Conservation (phyloP, 805 yeast genomes). For the Myxozyma kluyveri region DNA sequence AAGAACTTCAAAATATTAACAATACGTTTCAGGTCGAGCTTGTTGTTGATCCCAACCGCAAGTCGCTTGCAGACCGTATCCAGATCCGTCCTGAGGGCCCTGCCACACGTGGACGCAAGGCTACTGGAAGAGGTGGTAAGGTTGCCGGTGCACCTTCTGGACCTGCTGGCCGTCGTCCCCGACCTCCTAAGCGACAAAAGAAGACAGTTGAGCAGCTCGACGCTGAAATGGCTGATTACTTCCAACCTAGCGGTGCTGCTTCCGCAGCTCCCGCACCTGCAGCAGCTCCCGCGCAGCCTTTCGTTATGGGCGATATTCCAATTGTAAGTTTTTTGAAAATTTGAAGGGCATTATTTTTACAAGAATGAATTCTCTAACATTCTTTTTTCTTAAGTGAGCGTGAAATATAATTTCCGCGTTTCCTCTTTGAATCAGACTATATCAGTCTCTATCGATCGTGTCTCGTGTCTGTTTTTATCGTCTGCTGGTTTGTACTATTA, state of each 20-base stretch:
- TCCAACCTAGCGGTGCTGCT: constrained; percentile 39
- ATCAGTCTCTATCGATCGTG: too few species aligned
- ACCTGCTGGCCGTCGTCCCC: constrained; percentile 31
- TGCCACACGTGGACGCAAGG: constrained; percentile 1
- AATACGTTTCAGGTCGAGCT: constrained; percentile 54
- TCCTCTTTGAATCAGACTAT: too few species aligned
- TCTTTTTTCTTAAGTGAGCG: background rate
- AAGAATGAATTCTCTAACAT: too few species aligned
- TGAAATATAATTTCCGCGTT: too few species aligned
- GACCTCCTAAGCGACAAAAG: constrained; percentile 45
- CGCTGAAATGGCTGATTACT: constrained; percentile 97
- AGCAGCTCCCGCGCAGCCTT: constrained; percentile 22
- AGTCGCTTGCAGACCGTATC: constrained; percentile 30
- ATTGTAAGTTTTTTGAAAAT: too few species aligned
- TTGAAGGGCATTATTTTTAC: too few species aligned
- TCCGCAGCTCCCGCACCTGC: constrained; percentile 23
- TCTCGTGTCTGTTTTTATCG: too few species aligned
- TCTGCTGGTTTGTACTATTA: too few species aligned
- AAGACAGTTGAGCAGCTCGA: constrained; percentile 92
- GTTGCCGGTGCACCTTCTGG: constrained; percentile 31
- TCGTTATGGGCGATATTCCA: constrained; percentile 32
- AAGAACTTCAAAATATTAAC: background rate
- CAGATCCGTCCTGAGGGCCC: constrained; percentile 14
- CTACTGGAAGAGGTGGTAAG: constrained; percentile 2
- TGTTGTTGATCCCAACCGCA: constrained; percentile 70